Base-by-base conservation (phyloP, 2,329 filamentous ascomycete genomes). In the Penicillium griseofulvum region DNA sequence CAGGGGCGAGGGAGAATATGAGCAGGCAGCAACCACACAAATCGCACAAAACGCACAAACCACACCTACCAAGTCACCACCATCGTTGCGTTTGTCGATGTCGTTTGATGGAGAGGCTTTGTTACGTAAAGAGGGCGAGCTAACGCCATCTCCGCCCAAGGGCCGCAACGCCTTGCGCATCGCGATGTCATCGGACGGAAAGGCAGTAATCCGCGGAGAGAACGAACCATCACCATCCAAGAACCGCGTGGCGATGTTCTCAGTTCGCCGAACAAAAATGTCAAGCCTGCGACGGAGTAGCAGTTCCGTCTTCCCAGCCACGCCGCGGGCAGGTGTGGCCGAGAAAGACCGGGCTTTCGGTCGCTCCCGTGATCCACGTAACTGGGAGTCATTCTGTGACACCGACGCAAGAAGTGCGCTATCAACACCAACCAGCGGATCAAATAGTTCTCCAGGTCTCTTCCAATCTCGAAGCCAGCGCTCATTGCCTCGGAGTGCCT, bases 351-450 rank as follows among this genome's bases (percentile, higher is more conserved):
- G 87, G 17, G 76, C 78, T 33, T 85, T 87, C 53, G 90, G 90
- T 52, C 84, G 93, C 54, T 96, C 92, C 54, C 86, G 90, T 52
- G 90, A 97, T 71, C 90, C 91, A 17, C 86, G 91, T 48, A 89
- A 88, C 7, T 97, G 93, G 93, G 90, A 96, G 68, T 91, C 91
- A 54, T 92, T 89, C 76, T 93, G 90, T 66, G 90, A 96, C 68
- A 86, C 87, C 8, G 89, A 94, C 62, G 80, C 83, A 49, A 86
- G 88, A 41, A 90, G 91, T 66, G 89, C 91, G 62, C 77, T 96
- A 52, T 91, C 87, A 22, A 83, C 84, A n/a, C 88, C 90, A 62
- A 89, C 89, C 10, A 88, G 93, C 8, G 90, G 58, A 3, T 54
- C 62, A 2, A 62, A 62, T 51, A 83, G 88, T 56, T 90, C 89